phyloP scores from a whole-genome alignment of 768 basidiomycete species.

The Macrolepiota dolichaula region DNA sequence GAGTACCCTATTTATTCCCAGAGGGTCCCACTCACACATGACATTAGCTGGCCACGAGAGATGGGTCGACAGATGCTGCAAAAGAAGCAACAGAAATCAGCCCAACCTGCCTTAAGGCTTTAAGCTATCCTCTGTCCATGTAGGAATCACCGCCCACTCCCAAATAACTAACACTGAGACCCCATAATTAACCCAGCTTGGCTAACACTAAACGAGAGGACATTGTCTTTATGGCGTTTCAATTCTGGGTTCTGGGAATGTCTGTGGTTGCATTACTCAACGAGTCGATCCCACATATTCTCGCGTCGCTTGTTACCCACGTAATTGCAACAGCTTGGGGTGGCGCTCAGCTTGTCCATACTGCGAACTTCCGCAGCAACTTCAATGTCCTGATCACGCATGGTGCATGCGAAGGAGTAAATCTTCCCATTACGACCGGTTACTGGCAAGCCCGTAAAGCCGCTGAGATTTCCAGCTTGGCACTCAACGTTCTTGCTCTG shows the following conservation, averaged over 20 bases:
- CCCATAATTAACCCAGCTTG: constrained; percentile 38
- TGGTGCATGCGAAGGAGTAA: constrained; percentile 59
- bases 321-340: constrained; percentile 72
- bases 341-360: constrained; percentile 60
- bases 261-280: constrained; percentile 68
- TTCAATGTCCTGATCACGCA: constrained; percentile 57
- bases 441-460: constrained; percentile 63
- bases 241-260: constrained; percentile 80
- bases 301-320: constrained; percentile 73
- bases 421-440: constrained; percentile 38
- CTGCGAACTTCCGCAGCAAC: constrained; percentile 50
- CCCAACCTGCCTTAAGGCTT: constrained; percentile 48
- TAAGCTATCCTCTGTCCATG: constrained; percentile 71
- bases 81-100: background rate
- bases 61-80: background rate
- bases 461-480: constrained; percentile 65
- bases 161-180: background rate
- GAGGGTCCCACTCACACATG: background rate
- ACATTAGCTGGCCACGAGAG: background rate
- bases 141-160: constrained; percentile 30
- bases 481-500: constrained; percentile 58
- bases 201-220: constrained; percentile 76
- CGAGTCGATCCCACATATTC: constrained; percentile 79
- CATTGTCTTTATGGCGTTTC: constrained; percentile 72
- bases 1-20: background rate